Evolutionary conservation across 2,329 filamentous ascomycete species (phyloP).

Genomic region (Apiospora arundinis): DNA sequence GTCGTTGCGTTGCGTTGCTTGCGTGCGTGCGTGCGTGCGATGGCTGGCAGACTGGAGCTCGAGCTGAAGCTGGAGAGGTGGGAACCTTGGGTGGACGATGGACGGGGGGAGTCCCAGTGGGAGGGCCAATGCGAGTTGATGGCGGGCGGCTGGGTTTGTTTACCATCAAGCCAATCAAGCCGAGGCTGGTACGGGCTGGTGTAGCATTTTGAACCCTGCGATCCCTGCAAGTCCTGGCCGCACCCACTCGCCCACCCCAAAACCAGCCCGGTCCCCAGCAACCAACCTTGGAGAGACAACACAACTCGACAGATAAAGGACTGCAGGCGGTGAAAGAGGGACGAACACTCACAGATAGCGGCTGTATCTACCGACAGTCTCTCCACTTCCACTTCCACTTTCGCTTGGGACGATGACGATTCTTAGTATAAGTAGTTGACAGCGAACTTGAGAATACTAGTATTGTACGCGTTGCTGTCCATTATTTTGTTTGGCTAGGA

Average conservation of each 20-base stretch:
- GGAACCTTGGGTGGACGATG: not conserved
- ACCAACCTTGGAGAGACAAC: conserved; percentile 13
- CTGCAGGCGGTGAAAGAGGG: conserved; percentile 17
- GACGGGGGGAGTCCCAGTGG: conserved; percentile 7
- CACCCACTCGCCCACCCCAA: conserved; percentile 13
- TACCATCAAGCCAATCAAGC: conserved; percentile 20
- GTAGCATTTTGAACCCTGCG: not conserved
- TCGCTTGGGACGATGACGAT: no score
- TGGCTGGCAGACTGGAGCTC: conserved; percentile 5
- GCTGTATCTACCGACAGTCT: conserved; percentile 12
- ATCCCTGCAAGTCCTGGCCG: no score
- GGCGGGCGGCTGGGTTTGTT: conserved; percentile 20
- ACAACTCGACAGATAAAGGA: not conserved
- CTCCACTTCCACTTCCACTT: no score
- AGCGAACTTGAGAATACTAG: not conserved
- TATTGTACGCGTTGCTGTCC: not conserved
- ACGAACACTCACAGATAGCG: conserved; percentile 15
- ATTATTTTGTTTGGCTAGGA: not conserved
- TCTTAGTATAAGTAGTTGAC: no score
- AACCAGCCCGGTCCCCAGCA: conserved; percentile 10
- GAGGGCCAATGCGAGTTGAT: not conserved
- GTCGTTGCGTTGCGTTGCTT: not conserved
- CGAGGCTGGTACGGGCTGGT: not conserved
- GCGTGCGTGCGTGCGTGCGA: not conserved
- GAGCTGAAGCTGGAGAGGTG: conserved; percentile 21